Evolutionary conservation across 192 early-diverging fungal species (phyloP).

Genomic region (Obelidium mucronatum): DNA sequence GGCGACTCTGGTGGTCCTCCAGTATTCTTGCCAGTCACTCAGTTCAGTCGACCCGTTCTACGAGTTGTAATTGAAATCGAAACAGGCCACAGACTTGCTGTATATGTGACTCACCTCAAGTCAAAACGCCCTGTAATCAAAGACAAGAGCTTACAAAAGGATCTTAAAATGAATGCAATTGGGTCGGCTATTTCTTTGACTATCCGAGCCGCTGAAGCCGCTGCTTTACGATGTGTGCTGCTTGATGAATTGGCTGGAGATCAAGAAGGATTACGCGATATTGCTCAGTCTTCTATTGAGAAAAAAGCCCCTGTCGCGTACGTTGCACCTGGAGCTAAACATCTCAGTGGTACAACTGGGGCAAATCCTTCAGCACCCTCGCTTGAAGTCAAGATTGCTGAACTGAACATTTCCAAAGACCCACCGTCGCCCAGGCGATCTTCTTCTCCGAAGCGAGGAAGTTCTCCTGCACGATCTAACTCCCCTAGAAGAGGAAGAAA

Average conservation of each 20-base stretch:
- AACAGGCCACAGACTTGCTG: conserved; percentile 8
- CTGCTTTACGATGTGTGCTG: conserved; percentile 23
- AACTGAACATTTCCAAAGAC: neutral
- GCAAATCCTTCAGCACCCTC: too few species aligned
- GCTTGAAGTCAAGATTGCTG: neutral
- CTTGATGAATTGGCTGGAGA: conserved; percentile 27
- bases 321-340: neutral
- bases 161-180: conserved; percentile 21
- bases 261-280: conserved; percentile 8
- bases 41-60: conserved; percentile 16
- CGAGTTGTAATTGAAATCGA: conserved; percentile 18
- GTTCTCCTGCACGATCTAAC: neutral
- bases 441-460: neutral
- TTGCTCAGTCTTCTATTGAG: neutral
- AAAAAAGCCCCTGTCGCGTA: neutral
- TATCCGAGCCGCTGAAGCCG: conserved; percentile 32
- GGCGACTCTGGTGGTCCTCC: conserved; percentile 11
- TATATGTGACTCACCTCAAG: conserved; percentile 19
- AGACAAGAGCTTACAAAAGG: neutral
- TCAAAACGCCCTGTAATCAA: conserved; percentile 25
- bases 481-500: neutral
- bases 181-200: conserved; percentile 20
- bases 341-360: neutral
- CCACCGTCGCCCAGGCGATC: neutral
- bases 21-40: neutral